Conservation (phyloP, 73 alveolate genomes). For the Tetrahymena malaccensis region DNA sequence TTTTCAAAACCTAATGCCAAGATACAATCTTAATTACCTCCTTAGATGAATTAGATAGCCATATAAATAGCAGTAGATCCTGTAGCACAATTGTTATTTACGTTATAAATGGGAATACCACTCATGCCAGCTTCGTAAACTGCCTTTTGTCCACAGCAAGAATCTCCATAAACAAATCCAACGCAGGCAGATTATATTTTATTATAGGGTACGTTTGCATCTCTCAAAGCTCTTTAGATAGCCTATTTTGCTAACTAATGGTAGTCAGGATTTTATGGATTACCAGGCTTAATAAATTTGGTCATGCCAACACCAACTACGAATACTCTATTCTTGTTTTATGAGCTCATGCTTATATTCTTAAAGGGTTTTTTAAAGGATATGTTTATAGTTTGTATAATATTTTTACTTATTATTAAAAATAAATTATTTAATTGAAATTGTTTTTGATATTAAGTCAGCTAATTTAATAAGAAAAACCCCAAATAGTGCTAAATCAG, state of each 20-base stretch:
- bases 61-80: constrained; percentile 75
- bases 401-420: neutral
- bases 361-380: neutral
- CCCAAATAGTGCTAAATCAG: neutral
- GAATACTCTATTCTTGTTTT: constrained; percentile 47
- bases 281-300: constrained; percentile 73
- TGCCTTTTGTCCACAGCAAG: constrained; percentile 82
- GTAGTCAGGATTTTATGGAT: constrained; percentile 62
- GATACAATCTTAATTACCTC: constrained; percentile 64
- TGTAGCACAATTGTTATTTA: constrained; percentile 79
- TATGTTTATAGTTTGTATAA: neutral
- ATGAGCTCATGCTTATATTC: neutral
- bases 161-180: constrained; percentile 84
- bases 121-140: constrained; percentile 82
- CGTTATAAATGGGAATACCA: constrained; percentile 81
- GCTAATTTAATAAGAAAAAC: neutral
- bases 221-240: constrained; percentile 65
- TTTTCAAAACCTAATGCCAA: constrained; percentile 82
- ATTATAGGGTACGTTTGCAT: constrained; percentile 50
- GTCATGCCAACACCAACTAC: constrained; percentile 92
- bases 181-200: constrained; percentile 57
- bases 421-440: no score
- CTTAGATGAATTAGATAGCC: constrained; percentile 43
- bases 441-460: neutral
- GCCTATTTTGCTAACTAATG: constrained; percentile 73